Evolutionary conservation across 805 yeast species (phyloP).

Genomic region (Ogataea parapolymorpha): DNA sequence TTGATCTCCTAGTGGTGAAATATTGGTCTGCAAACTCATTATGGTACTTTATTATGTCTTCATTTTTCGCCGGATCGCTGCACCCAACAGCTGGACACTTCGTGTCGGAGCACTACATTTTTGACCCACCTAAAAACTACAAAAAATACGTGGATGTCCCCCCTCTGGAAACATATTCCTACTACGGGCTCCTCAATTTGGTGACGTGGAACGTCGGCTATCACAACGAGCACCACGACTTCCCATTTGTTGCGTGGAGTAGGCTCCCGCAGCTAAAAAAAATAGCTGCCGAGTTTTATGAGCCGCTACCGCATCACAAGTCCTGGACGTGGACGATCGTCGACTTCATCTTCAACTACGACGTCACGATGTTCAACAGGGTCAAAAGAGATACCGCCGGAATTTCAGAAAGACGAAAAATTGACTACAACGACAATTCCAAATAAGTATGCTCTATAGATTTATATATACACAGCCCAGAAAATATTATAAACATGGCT

Average conservation of each 20-base stretch:
- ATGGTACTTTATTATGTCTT: conserved; percentile 65
- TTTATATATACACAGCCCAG: background rate
- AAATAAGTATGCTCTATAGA: conserved; percentile 11
- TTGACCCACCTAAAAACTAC: conserved; percentile 48
- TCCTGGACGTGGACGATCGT: conserved; percentile 78
- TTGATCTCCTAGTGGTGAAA: conserved; percentile 56
- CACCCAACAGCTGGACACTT: conserved; percentile 96
- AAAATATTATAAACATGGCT: conserved; percentile 10
- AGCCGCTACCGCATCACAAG: conserved; percentile 68
- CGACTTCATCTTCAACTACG: conserved; percentile 65
- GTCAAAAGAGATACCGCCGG: conserved; percentile 58
- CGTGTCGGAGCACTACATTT: conserved; percentile 88
- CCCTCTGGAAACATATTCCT: conserved; percentile 82
- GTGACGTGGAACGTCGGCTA: conserved; percentile 92
- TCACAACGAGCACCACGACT: conserved; percentile 94
- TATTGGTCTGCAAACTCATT: conserved; percentile 64
- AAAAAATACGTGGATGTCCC: conserved; percentile 36
- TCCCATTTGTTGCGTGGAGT: conserved; percentile 92
- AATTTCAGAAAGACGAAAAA: conserved; percentile 31
- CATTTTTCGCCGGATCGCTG: conserved; percentile 85
- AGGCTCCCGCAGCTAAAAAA: conserved; percentile 58
- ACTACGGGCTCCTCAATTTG: conserved; percentile 74
- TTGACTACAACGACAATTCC: conserved; percentile 34
- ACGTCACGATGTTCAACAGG: conserved; percentile 73
- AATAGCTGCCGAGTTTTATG: conserved; percentile 79